A percentile compares a stretch with the other conserved stretches of the same genome.
phyloP scores from a whole-genome alignment of 176 grass and related monocot species.

The Hordeum vulgare region DNA sequence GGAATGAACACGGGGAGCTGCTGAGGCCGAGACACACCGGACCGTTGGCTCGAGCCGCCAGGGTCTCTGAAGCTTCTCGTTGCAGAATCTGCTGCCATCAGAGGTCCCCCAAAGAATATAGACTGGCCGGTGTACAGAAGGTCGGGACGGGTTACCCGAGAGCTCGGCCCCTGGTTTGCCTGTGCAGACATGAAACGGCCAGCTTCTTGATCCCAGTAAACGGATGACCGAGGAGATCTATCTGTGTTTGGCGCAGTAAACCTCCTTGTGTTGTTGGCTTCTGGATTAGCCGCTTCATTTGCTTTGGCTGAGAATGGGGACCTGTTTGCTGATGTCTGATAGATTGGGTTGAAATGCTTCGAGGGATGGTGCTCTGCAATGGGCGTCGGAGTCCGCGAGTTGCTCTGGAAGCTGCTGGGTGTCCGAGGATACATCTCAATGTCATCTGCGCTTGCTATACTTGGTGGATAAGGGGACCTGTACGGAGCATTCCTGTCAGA shows the following conservation, averaged over 20 bases:
- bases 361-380: constrained; percentile 42
- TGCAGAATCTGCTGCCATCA: constrained; percentile 38
- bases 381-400: constrained; percentile 28
- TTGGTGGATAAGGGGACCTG: constrained; percentile 53
- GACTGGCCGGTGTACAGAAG: constrained; percentile 73
- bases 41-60: constrained; percentile 37
- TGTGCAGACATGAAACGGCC: constrained; percentile 74
- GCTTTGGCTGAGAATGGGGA: constrained; percentile 49
- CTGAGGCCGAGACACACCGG: constrained; percentile 30
- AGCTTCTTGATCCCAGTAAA: constrained; percentile 97
- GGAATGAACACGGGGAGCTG: constrained; percentile 80
- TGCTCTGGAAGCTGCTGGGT: constrained; percentile 54
- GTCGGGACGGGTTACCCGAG: constrained; percentile 32
- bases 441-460: constrained; percentile 69
- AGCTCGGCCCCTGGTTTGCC: constrained; percentile 35
- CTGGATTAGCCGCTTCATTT: constrained; percentile 25
- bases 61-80: constrained; percentile 64
- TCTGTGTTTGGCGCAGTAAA: neutral
- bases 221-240: constrained; percentile 54
- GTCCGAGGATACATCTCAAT: constrained; percentile 50
- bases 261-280: constrained; percentile 28
- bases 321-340: constrained; percentile 63
- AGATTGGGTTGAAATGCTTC: constrained; percentile 84
- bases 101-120: constrained; percentile 90
- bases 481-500: constrained; percentile 37